Conservation (phyloP, 306 rosid genomes). For the Arachis hypogaea region DNA sequence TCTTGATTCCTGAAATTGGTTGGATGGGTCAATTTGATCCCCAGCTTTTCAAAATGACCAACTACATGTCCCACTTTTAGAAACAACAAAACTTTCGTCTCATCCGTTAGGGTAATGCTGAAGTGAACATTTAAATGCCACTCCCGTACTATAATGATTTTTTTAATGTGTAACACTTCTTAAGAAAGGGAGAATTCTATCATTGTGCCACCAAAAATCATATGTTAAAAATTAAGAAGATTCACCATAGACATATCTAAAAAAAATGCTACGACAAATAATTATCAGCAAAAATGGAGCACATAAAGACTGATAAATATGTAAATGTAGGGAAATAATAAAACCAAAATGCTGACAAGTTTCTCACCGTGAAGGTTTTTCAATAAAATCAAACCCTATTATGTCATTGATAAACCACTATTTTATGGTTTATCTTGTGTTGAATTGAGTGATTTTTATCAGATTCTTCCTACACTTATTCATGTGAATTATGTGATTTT, state of each 20-base stretch:
- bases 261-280: slow-evolving; percentile 18
- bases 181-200: neutral
- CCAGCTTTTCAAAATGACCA: neutral
- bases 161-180: too few species aligned
- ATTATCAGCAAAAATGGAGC: neutral
- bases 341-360: slow-evolving; percentile 29
- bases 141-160: too few species aligned
- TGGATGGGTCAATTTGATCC: too few species aligned
- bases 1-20: too few species aligned
- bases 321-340: neutral
- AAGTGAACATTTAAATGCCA: too few species aligned
- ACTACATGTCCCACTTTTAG: too few species aligned
- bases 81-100: too few species aligned
- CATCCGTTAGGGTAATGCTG: too few species aligned
- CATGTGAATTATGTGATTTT: too few species aligned
- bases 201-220: neutral
- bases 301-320: neutral
- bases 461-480: too few species aligned
- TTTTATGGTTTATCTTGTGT: too few species aligned
- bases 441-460: too few species aligned
- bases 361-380: slow-evolving; percentile 80
- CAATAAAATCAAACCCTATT: slow-evolving; percentile 88
- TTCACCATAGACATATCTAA: neutral
- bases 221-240: neutral
- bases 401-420: slow-evolving; percentile 56